phyloP scores from a whole-genome alignment of 2,329 filamentous ascomycete genomes.

The Fusarium sp. region DNA sequence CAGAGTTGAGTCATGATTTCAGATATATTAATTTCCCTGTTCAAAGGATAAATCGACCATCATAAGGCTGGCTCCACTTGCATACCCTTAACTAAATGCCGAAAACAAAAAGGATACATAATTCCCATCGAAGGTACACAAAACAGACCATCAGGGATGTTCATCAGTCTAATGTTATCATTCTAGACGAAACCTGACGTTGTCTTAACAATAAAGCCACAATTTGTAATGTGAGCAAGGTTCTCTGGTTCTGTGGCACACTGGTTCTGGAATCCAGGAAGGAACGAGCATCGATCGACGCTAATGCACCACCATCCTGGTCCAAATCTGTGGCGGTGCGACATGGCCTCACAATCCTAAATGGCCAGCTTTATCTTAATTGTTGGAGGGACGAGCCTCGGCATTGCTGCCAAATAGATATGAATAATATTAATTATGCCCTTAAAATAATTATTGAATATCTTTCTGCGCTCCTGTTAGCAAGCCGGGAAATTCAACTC shows the following conservation, averaged over 20 bases:
- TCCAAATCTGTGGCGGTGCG: slow-evolving; percentile 52
- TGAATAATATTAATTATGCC: background rate
- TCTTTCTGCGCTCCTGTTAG: background rate
- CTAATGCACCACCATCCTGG: slow-evolving; percentile 50
- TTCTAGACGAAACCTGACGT: background rate
- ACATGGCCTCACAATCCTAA: slow-evolving; percentile 24
- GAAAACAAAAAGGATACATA: background rate
- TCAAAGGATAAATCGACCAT: background rate
- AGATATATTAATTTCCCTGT: background rate
- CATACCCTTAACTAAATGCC: background rate
- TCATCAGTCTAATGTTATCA: background rate
- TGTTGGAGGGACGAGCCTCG: background rate
- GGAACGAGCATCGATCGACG: slow-evolving; percentile 48
- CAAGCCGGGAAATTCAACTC: background rate
- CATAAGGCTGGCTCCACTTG: background rate
- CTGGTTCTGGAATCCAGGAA: slow-evolving; percentile 43
- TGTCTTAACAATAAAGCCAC: background rate
- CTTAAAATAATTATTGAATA: background rate
- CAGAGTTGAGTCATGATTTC: background rate
- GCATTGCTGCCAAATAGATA: background rate
- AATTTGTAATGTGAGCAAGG: slow-evolving; percentile 10
- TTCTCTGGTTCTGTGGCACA: slow-evolving; percentile 19
- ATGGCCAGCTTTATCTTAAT: slow-evolving; percentile 18
- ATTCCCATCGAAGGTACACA: background rate
- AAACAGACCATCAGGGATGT: background rate